These are phyloP conservation scores for Acanthamoeba lugdunensis DNA, from an alignment of 208 protist species.

Conservation along the genomic window DNA sequence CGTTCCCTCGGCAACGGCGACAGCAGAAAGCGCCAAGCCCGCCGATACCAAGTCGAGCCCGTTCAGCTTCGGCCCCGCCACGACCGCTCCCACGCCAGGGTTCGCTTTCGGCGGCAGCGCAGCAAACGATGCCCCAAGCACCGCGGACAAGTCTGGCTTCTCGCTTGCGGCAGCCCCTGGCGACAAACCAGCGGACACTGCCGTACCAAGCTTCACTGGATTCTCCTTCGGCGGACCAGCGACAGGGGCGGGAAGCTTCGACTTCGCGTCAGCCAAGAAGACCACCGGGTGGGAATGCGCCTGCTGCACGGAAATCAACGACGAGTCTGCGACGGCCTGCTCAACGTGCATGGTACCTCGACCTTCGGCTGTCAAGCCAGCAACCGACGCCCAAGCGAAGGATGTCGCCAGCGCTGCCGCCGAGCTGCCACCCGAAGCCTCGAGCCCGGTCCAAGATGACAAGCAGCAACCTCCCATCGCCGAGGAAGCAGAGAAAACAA, in stretches of 20 bases:
- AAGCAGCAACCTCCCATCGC: too few species aligned
- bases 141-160: background rate
- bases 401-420: background rate
- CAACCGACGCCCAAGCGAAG: background rate
- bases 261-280: background rate
- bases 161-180: background rate
- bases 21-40: background rate
- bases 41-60: background rate
- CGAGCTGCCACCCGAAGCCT: too few species aligned
- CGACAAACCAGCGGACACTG: background rate
- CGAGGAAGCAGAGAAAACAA: too few species aligned
- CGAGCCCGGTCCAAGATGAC: background rate
- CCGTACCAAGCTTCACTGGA: background rate
- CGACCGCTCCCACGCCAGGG: background rate
- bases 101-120: background rate
- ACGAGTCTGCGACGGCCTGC: background rate
- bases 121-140: background rate
- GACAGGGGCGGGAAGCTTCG: background rate
- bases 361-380: background rate
- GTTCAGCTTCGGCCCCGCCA: background rate
- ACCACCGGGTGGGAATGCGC: background rate
- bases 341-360: conserved; percentile 9
- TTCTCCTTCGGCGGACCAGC: background rate
- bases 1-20: background rate
- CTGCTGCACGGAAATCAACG: background rate